Evolutionary conservation across 1,284 basidiomycete genomes (phyloP).

Genomic region (Retiboletus flavoniger): DNA sequence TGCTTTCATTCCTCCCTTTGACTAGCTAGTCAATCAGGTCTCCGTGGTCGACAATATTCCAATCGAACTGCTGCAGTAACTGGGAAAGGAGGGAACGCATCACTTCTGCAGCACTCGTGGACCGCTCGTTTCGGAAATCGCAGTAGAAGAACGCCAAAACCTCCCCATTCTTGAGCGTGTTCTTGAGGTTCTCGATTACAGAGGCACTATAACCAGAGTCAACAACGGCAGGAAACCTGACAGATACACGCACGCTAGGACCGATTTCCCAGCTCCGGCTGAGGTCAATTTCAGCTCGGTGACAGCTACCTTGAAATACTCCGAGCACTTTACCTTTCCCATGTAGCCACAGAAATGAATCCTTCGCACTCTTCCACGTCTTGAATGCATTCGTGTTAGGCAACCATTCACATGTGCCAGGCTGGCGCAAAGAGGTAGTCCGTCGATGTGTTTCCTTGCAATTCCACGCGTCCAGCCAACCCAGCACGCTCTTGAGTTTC

Average conservation of each 20-base stretch:
- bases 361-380: too few relatives aligned
- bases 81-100: conserved; percentile 17
- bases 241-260: too few relatives aligned
- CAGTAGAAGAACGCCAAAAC: too few relatives aligned
- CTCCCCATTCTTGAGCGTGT: not conserved
- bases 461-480: too few relatives aligned
- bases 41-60: not conserved
- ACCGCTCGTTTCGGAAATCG: too few relatives aligned
- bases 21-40: not conserved
- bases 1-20: not conserved
- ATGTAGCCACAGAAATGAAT: too few relatives aligned
- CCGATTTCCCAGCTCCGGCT: not conserved
- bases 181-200: conserved; percentile 11
- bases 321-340: conserved; percentile 1
- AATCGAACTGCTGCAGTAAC: not conserved
- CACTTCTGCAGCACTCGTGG: too few relatives aligned
- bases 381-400: too few relatives aligned
- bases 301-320: not conserved
- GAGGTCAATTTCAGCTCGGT: not conserved
- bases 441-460: too few relatives aligned
- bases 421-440: too few relatives aligned
- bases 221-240: not conserved
- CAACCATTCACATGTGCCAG: too few relatives aligned
- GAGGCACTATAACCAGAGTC: not conserved
- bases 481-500: too few relatives aligned